Percentiles rank a stretch among this genome's conserved stretches.
Conservation (phyloP, 768 basidiomycete species). For the Rossbeevera mucosa region DNA sequence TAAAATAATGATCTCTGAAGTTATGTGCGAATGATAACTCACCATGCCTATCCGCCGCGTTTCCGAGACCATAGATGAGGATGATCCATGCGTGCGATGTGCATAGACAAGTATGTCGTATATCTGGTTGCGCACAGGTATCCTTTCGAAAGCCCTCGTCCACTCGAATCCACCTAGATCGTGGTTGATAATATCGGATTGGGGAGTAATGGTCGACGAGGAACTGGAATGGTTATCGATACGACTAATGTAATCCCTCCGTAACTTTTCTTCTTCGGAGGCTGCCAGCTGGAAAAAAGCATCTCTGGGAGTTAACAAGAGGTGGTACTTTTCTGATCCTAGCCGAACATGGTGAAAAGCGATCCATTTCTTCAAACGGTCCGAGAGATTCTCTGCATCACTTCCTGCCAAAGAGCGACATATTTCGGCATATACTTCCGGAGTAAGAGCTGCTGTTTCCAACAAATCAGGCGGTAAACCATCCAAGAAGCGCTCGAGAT, state of each 20-base stretch:
- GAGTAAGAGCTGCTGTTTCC: slow-evolving; percentile 55
- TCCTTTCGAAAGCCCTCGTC: slow-evolving; percentile 48
- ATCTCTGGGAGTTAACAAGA: slow-evolving; percentile 59
- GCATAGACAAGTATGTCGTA: slow-evolving; percentile 67
- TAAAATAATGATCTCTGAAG: background rate
- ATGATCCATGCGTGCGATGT: slow-evolving; percentile 54
- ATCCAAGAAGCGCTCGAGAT: slow-evolving; percentile 44
- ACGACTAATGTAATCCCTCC: slow-evolving; percentile 43
- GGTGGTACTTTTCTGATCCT: slow-evolving; percentile 54
- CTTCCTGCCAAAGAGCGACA: slow-evolving; percentile 43
- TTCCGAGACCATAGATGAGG: slow-evolving; percentile 53
- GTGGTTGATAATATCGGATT: slow-evolving; percentile 15
- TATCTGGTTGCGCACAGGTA: slow-evolving; percentile 63
- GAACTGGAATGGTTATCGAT: slow-evolving; percentile 24
- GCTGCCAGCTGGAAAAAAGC: slow-evolving; percentile 48
- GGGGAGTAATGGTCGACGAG: slow-evolving; percentile 13
- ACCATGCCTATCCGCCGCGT: slow-evolving; percentile 57
- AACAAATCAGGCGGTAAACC: slow-evolving; percentile 51
- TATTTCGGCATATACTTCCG: slow-evolving; percentile 51
- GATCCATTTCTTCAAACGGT: slow-evolving; percentile 50
- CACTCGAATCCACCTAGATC: slow-evolving; percentile 30
- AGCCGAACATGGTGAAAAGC: slow-evolving; percentile 56
- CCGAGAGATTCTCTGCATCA: slow-evolving; percentile 29
- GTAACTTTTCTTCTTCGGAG: slow-evolving; percentile 47
- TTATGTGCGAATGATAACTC: slow-evolving; percentile 24